Evolutionary conservation across 2,329 filamentous ascomycete species (phyloP), one percentile per base, ranked within the genome.

Genomic region (Fusarium begoniae): DNA sequence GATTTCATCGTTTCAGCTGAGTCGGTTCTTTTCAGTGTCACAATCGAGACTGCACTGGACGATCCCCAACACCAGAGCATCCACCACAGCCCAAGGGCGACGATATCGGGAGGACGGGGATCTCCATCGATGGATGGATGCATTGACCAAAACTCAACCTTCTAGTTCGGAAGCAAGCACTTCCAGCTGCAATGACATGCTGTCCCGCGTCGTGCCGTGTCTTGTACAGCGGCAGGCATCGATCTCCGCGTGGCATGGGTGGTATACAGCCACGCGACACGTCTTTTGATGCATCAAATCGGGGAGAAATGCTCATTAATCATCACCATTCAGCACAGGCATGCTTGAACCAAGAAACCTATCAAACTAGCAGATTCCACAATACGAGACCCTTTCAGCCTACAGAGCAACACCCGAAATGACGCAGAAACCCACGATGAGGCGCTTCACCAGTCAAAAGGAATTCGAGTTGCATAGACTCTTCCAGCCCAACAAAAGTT

Each of bases 1-100:
- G 12, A 20, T 65, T 15, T 47, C 58, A 64, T 51, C 15, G 60
- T 74, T 69, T 77, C 75, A 77, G 75, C 75, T 77, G 75, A 61
- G 69, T 59, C 40, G 60, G 65, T 72, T 69, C 70, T 64, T 57
- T 40, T 62, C 59, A 66, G 59, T 53, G 66, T 72, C 60, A 75
- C 66, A 74, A 63, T 66, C 32, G 30, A 62, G 60, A 55, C 68
- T 68, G 24, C 35, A 64, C 28, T 57, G 48, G 60, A 62, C 44
- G 71, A 72, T 62, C 59, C 43, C 59, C 37, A 53, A 53, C 18
- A 40, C 26, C 28, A 35, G 38, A 66, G 62, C 69, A 71, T 41
- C 67, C 67, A 67, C 67, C 24, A 28, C 35, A 18, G 20, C 26
- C 45, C 20, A 32, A 48, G 44, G 47, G 17, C 48, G 56, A 65